Base-by-base conservation (phyloP, 179 eudicot species). In the Spinacia oleracea region DNA sequence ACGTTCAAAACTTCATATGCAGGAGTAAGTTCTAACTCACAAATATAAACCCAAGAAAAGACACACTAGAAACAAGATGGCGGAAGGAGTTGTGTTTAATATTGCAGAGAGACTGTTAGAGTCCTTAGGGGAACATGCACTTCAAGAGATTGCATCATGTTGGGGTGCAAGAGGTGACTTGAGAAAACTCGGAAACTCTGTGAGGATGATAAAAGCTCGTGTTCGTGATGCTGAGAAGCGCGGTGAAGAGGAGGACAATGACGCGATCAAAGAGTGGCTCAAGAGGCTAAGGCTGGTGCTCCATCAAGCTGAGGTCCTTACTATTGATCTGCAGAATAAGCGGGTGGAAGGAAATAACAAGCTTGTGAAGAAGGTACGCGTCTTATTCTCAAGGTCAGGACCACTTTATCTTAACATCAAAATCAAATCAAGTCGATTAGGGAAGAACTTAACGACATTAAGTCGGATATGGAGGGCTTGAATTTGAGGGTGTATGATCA, bases 371-470 rank as follows among this genome's bases (percentile, higher is more conserved):
- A 12, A 73, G 77, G 46, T 73, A 51, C 34, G 56, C 16, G 18
- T n/a, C 27, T 56, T 53, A 0, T 72, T 50, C 18, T 58, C 76
- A 5, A 43, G 40, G 31, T 70, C 69, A 5, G 38, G 51, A 43
- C 59, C 69, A 12, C 10, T 59, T 59, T n/a, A 4, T 32, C 21
- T 38, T 16, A 74, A 55, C 23, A 9, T 21, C 0, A 65, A 79
- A 51, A 8, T 73, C 35, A 53, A 25, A 79, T 79, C 32, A 80
- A 74, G 74, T 66, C 69, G 20, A 67, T 80, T 56, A 55, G 68
- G 40, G 7, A 66, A 40, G 69, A 74, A 40, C 68, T 80, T 8
- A 68, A 74, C 20, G 38, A 14, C 16, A 74, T 80, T 31, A 80
- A 67, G 18, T 74, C 74, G 0, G 73, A 66, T 27, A 65, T 74